Conservation (phyloP, 2,329 filamentous ascomycete species). For the Chrysoporthe puriensis region DNA sequence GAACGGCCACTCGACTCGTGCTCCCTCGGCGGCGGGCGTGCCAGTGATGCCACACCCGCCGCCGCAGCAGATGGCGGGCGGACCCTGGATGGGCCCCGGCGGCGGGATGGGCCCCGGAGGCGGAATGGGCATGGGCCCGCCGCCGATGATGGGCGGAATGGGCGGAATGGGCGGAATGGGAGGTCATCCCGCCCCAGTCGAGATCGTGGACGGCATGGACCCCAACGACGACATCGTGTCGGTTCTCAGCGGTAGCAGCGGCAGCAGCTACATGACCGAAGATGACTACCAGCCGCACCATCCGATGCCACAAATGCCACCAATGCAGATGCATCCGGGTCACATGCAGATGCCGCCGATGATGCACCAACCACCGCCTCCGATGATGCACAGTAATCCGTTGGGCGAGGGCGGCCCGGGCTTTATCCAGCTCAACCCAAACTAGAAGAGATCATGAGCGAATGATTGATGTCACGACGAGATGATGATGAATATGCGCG, state of each 20-base stretch:
- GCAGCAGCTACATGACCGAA: neutral
- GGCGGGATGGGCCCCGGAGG: conserved; percentile 1
- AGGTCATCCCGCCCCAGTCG: conserved; percentile 2
- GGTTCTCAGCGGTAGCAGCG: neutral
- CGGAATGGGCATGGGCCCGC: conserved; percentile 1
- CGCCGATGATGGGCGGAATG: conserved; percentile 8
- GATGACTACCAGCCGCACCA: neutral
- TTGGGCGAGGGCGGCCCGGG: conserved; percentile 1
- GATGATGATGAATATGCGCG: neutral
- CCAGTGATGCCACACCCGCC: conserved; percentile 23
- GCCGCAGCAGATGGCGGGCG: neutral
- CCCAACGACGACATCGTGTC: conserved; percentile 3
- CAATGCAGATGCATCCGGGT: neutral
- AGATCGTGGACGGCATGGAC: conserved; percentile 15
- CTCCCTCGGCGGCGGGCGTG: conserved; percentile 14
- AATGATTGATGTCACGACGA: neutral
- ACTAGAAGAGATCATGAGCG: neutral
- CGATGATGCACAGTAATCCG: neutral
- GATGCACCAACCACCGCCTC: conserved; percentile 6
- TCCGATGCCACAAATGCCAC: conserved; percentile 3
- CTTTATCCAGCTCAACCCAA: conserved; percentile 5
- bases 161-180: neutral
- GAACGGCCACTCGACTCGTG: conserved; percentile 13
- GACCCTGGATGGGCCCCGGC: conserved; percentile 13
- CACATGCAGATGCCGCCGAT: conserved; percentile 13